A percentile compares a stretch with the other conserved stretches of the same genome.
phyloP scores from a whole-genome alignment of 192 early-diverging fungal genomes.

The Phycomyces nitens region DNA sequence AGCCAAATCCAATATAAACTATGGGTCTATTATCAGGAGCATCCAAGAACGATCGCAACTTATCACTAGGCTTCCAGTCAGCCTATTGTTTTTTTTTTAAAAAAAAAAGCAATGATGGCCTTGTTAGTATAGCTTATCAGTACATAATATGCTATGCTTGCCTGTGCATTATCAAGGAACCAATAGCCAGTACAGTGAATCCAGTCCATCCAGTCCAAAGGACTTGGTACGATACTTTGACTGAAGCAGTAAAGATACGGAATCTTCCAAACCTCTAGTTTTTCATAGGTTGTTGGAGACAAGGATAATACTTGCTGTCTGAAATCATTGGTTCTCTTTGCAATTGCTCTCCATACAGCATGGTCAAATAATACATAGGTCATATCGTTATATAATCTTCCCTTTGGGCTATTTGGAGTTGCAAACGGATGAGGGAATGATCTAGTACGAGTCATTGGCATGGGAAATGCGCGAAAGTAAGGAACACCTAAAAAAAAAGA shows the following conservation, averaged over 20 bases:
- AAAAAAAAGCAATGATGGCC: not conserved
- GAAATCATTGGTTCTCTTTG: conserved; percentile 54
- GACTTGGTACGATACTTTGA: conserved; percentile 53
- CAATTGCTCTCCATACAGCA: conserved; percentile 61
- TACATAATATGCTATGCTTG: not conserved
- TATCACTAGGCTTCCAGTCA: conserved; percentile 52
- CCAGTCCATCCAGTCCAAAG: conserved; percentile 66
- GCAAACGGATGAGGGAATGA: conserved; percentile 72
- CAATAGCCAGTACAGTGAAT: conserved; percentile 70
- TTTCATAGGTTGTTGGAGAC: conserved; percentile 46
- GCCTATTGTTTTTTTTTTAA: conserved; percentile 22
- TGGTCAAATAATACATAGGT: conserved; percentile 68
- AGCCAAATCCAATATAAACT: conserved; percentile 79
- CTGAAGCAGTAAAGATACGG: conserved; percentile 66
- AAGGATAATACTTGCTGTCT: conserved; percentile 44
- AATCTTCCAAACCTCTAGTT: conserved; percentile 49
- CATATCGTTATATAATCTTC: conserved; percentile 58
- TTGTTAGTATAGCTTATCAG: not conserved
- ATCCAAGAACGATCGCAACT: conserved; percentile 55
- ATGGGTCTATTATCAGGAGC: conserved; percentile 38
- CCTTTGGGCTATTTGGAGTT: conserved; percentile 45
- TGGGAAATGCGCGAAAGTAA: conserved; percentile 64
- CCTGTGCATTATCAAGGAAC: conserved; percentile 65
- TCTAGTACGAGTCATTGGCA: conserved; percentile 76
- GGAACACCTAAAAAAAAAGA: conserved; percentile 46